Conservation (phyloP, 176 grass and related monocot species). For the Paspalum vaginatum region DNA sequence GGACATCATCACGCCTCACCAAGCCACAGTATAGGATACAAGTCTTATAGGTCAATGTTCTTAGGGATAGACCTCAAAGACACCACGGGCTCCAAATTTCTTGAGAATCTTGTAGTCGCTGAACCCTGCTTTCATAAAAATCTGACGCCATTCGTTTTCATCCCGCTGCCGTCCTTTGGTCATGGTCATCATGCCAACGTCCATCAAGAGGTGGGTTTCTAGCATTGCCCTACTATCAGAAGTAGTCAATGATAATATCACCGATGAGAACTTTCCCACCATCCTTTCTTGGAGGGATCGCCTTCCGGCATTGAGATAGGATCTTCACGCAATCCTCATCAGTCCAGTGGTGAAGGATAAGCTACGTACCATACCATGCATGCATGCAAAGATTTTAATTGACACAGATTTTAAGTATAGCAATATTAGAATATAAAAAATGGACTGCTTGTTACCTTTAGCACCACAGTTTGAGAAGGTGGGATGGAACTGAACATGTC, state of each 20-base stretch:
- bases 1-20: not conserved
- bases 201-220: conserved; percentile 40
- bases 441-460: not conserved
- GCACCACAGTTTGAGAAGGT: not conserved
- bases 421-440: no score
- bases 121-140: conserved; percentile 50
- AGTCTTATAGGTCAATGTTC: not conserved
- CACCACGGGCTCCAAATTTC: conserved; percentile 7
- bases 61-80: conserved; percentile 29
- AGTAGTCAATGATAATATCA: not conserved
- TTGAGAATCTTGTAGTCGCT: conserved; percentile 34
- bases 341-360: not conserved
- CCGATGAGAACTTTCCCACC: not conserved
- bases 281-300: not conserved
- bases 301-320: not conserved
- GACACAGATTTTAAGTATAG: no score
- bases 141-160: conserved; percentile 38
- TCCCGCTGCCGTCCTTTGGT: conserved; percentile 38
- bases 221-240: not conserved
- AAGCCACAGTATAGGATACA: not conserved
- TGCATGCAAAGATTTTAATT: not conserved
- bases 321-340: not conserved
- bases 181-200: conserved; percentile 39
- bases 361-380: not conserved
- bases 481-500: not conserved